Percentiles rank a stretch among this genome's conserved stretches.
Conservation (phyloP, 805 yeast species). For the Hanseniaspora nectarophila region DNA sequence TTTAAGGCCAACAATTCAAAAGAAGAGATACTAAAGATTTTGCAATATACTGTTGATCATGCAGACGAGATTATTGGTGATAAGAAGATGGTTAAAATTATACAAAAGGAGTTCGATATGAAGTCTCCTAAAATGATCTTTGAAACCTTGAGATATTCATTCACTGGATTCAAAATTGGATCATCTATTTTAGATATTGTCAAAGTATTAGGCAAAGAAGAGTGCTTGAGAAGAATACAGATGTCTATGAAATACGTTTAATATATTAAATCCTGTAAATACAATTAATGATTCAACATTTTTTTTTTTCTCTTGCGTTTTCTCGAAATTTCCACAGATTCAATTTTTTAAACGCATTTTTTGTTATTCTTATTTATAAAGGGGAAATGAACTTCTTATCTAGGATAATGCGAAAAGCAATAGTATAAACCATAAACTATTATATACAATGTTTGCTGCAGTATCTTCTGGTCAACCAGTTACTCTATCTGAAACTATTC, state of each 20-base stretch:
- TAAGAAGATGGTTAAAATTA: slow-evolving; percentile 14
- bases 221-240: slow-evolving; percentile 23
- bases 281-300: not conserved
- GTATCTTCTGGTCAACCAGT: slow-evolving; percentile 32
- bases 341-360: too few species aligned
- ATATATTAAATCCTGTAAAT: not conserved
- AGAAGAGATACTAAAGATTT: slow-evolving; percentile 14
- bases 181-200: slow-evolving; percentile 49
- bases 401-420: not conserved
- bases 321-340: not conserved
- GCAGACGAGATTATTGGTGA: not conserved
- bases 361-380: not conserved
- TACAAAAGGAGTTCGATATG: not conserved
- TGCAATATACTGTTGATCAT: slow-evolving; percentile 15
- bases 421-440: not conserved
- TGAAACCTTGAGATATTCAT: slow-evolving; percentile 50
- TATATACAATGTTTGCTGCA: slow-evolving; percentile 28
- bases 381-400: too few species aligned
- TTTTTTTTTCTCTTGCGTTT: not conserved
- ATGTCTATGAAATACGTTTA: slow-evolving; percentile 18
- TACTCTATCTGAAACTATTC: slow-evolving; percentile 28
- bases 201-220: slow-evolving; percentile 41
- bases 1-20: slow-evolving; percentile 23
- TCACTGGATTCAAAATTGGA: slow-evolving; percentile 63
- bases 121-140: slow-evolving; percentile 34